These are phyloP conservation scores for Phytophthora foliorum DNA, from an alignment of 352 stramenopile species.

Conservation along the genomic window DNA sequence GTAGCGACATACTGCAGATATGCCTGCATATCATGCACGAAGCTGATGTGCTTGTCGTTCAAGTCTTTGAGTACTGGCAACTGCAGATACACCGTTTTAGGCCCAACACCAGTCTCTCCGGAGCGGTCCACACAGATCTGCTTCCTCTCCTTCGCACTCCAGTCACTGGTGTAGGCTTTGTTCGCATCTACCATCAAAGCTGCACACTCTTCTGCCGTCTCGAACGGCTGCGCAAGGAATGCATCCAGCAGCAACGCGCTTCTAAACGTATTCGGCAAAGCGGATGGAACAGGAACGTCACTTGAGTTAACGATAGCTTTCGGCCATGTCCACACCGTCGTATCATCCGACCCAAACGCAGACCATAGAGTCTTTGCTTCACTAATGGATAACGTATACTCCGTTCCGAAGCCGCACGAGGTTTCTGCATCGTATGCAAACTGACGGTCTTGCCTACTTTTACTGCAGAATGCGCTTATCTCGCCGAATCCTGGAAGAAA, in stretches of 20 bases:
- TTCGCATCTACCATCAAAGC: conserved; percentile 34
- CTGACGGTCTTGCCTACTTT: conserved; percentile 29
- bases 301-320: conserved; percentile 11
- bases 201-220: conserved; percentile 32
- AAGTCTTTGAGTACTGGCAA: conserved; percentile 46
- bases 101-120: conserved; percentile 33
- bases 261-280: conserved; percentile 31
- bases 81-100: conserved; percentile 40
- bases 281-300: conserved; percentile 15
- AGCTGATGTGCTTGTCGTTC: conserved; percentile 26
- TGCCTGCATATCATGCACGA: conserved; percentile 53
- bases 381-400: conserved; percentile 38
- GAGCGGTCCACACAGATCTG: conserved; percentile 24
- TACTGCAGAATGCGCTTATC: conserved; percentile 54
- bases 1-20: conserved; percentile 64
- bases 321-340: conserved; percentile 35
- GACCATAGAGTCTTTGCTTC: conserved; percentile 31
- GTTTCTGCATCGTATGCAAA: conserved; percentile 47
- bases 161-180: conserved; percentile 27
- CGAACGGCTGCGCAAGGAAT: conserved; percentile 62
- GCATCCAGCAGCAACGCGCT: conserved; percentile 56
- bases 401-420: conserved; percentile 28
- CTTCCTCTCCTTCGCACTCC: conserved; percentile 39
- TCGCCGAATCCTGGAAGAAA: conserved; percentile 52
- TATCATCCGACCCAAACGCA: conserved; percentile 42